These are phyloP conservation scores for Discostella stelligeroides DNA, from an alignment of 108 stramenopile species.

Conservation along the genomic window DNA sequence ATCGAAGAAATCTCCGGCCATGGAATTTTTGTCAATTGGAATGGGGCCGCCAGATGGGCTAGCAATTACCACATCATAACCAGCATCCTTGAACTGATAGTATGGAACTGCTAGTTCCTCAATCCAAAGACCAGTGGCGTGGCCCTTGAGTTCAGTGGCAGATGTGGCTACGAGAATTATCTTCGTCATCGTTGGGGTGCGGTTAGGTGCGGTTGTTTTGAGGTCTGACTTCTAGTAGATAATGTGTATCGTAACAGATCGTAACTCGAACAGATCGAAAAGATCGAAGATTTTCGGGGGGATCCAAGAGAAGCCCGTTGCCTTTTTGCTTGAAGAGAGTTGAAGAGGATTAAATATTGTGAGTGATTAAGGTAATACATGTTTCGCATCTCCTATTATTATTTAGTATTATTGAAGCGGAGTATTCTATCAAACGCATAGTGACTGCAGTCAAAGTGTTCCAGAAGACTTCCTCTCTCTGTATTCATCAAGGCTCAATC, in stretches of 20 bases:
- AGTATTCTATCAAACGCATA: no score
- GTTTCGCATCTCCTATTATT: no score
- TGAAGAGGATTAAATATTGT: no score
- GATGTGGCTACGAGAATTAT: slow-evolving; percentile 39
- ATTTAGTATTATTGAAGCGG: no score
- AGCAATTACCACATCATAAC: slow-evolving; percentile 69
- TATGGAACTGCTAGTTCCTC: slow-evolving; percentile 82
- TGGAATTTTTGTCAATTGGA: slow-evolving; percentile 64
- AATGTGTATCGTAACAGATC: no score
- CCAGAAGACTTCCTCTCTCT: slow-evolving; percentile 72
- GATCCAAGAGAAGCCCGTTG: no score
- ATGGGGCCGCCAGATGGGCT: slow-evolving; percentile 65
- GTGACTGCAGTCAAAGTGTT: slow-evolving; percentile 56
- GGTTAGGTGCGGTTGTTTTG: no score
- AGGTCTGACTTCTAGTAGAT: no score
- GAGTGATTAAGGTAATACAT: no score
- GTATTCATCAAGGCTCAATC: slow-evolving; percentile 78
- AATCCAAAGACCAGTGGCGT: slow-evolving; percentile 77
- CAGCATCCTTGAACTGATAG: slow-evolving; percentile 64
- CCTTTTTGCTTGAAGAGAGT: no score
- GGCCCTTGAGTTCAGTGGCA: slow-evolving; percentile 31
- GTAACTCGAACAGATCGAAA: no score
- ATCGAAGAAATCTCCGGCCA: slow-evolving; percentile 59
- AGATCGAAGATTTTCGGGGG: no score
- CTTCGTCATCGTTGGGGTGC: slow-evolving; percentile 22